Evolutionary conservation across 148 eudicot genomes (phyloP).

Genomic region (Persicaria tinctoria): DNA sequence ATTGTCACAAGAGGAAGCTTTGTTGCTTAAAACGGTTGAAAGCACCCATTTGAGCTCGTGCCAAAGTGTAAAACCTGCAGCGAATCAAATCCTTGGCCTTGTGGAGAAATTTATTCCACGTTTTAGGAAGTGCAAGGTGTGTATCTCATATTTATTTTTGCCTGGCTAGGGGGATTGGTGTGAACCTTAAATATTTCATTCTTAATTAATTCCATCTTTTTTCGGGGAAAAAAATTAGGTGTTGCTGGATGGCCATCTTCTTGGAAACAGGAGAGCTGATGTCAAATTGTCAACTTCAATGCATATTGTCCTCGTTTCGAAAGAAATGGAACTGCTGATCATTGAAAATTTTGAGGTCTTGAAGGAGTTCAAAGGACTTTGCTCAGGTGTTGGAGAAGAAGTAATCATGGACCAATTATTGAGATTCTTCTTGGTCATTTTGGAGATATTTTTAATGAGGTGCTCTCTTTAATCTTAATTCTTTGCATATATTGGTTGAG

Average conservation of each 20-base stretch:
- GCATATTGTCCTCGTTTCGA: slow-evolving; percentile 47
- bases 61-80: slow-evolving; percentile 39
- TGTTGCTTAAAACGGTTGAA: slow-evolving; percentile 59
- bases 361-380: slow-evolving; percentile 40
- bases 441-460: slow-evolving; percentile 57
- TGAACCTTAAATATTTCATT: not conserved
- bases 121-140: slow-evolving; percentile 70
- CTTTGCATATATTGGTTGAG: not conserved
- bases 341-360: slow-evolving; percentile 50
- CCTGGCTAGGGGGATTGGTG: not conserved
- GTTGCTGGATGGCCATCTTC: slow-evolving; percentile 52
- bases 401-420: slow-evolving; percentile 37
- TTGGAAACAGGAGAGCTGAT: slow-evolving; percentile 37
- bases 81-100: slow-evolving; percentile 33
- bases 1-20: slow-evolving; percentile 48
- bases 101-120: slow-evolving; percentile 46
- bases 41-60: slow-evolving; percentile 51
- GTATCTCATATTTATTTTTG: slow-evolving; percentile 1
- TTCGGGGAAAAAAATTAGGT: slow-evolving; percentile 26
- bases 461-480: slow-evolving; percentile 12
- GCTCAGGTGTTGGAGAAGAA: slow-evolving; percentile 27
- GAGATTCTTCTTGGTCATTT: slow-evolving; percentile 51
- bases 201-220: not conserved
- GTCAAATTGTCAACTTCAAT: slow-evolving; percentile 27
- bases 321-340: slow-evolving; percentile 51